Conservation (phyloP, 768 basidiomycete species). For the Lactarius sp. region DNA sequence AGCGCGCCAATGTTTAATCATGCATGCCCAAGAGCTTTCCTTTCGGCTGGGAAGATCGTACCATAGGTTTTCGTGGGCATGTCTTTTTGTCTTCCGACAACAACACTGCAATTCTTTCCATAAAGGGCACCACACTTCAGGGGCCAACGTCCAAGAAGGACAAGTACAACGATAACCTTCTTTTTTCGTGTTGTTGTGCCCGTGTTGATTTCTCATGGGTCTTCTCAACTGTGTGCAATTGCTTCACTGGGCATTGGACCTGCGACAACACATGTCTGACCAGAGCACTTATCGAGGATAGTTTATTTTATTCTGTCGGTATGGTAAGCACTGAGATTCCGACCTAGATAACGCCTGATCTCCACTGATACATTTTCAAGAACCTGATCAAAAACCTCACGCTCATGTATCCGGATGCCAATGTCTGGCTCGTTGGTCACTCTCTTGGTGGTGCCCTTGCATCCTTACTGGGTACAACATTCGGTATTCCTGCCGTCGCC, state of each 20-base stretch:
- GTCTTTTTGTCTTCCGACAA: constrained; percentile 79
- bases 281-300: constrained; percentile 79
- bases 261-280: constrained; percentile 83
- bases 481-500: constrained; percentile 59
- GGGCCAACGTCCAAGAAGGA: constrained; percentile 88
- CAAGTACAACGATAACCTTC: constrained; percentile 86
- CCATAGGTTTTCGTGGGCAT: constrained; percentile 84
- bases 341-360: neutral
- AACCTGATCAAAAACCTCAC: constrained; percentile 55
- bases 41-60: constrained; percentile 64
- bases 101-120: constrained; percentile 76
- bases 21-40: constrained; percentile 57
- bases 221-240: constrained; percentile 83
- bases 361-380: constrained; percentile 28
- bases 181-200: constrained; percentile 94
- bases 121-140: constrained; percentile 84
- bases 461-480: constrained; percentile 57
- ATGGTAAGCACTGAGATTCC: constrained; percentile 48
- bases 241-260: constrained; percentile 62
- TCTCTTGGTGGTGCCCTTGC: constrained; percentile 63
- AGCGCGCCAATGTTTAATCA: neutral
- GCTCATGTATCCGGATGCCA: constrained; percentile 50
- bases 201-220: constrained; percentile 83
- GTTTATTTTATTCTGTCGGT: constrained; percentile 88
- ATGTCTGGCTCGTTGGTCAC: constrained; percentile 59